These are phyloP conservation scores for Aureobasidium sp. DNA, from an alignment of 2,329 filamentous ascomycete species.

Conservation along the genomic window DNA sequence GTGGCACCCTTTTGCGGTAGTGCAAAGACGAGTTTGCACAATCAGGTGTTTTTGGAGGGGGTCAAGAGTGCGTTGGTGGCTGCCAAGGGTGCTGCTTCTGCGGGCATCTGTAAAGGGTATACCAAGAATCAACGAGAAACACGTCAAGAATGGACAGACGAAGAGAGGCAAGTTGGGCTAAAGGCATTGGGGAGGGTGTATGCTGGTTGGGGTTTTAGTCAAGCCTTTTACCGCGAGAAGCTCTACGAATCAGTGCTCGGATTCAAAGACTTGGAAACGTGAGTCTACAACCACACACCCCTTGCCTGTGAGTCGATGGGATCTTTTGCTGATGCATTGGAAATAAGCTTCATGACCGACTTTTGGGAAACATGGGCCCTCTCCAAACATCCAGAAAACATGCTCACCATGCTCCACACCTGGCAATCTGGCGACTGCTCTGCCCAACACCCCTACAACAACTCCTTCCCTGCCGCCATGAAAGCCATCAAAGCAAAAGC, in stretches of 20 bases:
- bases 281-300: too few relatives aligned
- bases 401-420: slow-evolving; percentile 66
- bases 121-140: too few relatives aligned
- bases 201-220: slow-evolving; percentile 73
- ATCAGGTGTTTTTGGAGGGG: slow-evolving; percentile 60
- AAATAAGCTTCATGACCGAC: slow-evolving; percentile 54
- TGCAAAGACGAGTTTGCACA: slow-evolving; percentile 57
- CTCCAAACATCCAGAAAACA: slow-evolving; percentile 66
- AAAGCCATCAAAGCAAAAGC: slow-evolving; percentile 62
- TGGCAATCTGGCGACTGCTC: slow-evolving; percentile 71
- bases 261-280: slow-evolving; percentile 54
- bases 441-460: slow-evolving; percentile 58
- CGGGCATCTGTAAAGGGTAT: slow-evolving; percentile 42
- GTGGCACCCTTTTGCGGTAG: slow-evolving; percentile 57
- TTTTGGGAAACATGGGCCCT: slow-evolving; percentile 73
- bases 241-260: slow-evolving; percentile 58
- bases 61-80: slow-evolving; percentile 53
- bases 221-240: slow-evolving; percentile 67
- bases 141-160: slow-evolving; percentile 46
- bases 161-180: slow-evolving; percentile 49
- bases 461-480: slow-evolving; percentile 50
- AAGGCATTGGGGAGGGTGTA: slow-evolving; percentile 65
- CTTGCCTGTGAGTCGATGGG: too few relatives aligned
- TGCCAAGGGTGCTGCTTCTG: slow-evolving; percentile 46
- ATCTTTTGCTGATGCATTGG: too few relatives aligned